Conservation (phyloP, 345 rosid species). For the Dimocarpus longan region DNA sequence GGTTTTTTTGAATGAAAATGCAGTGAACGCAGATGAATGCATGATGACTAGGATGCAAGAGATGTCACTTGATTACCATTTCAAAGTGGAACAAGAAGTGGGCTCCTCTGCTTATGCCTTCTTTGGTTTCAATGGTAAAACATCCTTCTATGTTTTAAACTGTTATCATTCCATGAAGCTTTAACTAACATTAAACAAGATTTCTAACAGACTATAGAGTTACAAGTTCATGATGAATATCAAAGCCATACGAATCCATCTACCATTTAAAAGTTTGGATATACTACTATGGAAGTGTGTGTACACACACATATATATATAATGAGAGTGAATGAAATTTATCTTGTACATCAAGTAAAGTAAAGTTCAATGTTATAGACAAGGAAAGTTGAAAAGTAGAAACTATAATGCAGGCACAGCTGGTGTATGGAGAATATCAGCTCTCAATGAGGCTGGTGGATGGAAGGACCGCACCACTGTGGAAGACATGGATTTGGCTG, state of each 20-base stretch:
- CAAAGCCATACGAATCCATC: too few relatives aligned
- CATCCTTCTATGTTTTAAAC: too few relatives aligned
- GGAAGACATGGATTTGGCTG: slow-evolving; percentile 94
- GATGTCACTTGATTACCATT: slow-evolving; percentile 72
- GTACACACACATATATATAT: too few relatives aligned
- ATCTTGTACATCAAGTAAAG: background rate
- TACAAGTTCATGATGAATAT: too few relatives aligned
- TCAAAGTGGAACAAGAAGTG: slow-evolving; percentile 65
- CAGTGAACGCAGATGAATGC: slow-evolving; percentile 72
- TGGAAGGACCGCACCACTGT: slow-evolving; percentile 95
- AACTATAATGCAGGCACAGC: slow-evolving; percentile 65
- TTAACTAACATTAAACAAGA: too few relatives aligned
- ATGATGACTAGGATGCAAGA: slow-evolving; percentile 81
- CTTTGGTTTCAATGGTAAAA: slow-evolving; percentile 72
- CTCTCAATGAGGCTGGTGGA: slow-evolving; percentile 78
- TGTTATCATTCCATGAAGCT: too few relatives aligned
- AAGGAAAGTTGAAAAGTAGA: background rate
- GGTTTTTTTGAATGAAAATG: slow-evolving; percentile 17
- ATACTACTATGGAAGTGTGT: too few relatives aligned
- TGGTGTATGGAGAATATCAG: slow-evolving; percentile 89
- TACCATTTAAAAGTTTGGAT: too few relatives aligned
- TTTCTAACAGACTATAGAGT: too few relatives aligned
- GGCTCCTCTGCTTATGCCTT: slow-evolving; percentile 67
- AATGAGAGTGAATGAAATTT: background rate
- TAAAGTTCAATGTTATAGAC: background rate